Conservation (phyloP, 768 basidiomycete species). For the Kwoniella dejecticola region DNA sequence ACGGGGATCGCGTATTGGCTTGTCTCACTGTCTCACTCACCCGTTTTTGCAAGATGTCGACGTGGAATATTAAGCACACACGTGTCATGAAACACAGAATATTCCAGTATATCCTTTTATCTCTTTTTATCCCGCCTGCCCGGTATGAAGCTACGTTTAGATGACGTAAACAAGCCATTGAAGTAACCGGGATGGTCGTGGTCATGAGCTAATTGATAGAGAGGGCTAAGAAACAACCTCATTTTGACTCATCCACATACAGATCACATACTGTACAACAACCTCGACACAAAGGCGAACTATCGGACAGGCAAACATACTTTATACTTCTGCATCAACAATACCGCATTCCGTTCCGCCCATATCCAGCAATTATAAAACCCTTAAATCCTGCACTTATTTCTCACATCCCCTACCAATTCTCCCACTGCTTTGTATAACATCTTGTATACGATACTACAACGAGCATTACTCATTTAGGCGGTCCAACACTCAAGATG, state of each 20-base stretch:
- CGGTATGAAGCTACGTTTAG: neutral
- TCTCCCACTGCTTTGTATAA: no score
- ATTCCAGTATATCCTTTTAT: conserved; percentile 13
- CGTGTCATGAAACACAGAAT: conserved; percentile 8
- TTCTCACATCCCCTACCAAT: neutral
- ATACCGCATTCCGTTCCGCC: neutral
- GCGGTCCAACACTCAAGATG: no score
- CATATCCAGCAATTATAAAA: neutral
- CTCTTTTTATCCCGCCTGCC: conserved; percentile 1
- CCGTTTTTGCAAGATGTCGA: conserved; percentile 10
- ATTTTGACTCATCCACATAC: neutral
- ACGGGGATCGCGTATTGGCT: conserved; percentile 12
- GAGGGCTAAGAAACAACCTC: neutral
- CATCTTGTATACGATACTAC: no score
- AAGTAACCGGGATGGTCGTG: no score
- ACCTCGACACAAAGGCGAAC: no score
- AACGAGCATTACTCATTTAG: no score
- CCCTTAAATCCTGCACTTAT: neutral
- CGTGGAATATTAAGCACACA: conserved; percentile 19
- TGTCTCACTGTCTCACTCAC: neutral
- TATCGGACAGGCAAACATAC: no score
- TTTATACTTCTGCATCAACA: neutral
- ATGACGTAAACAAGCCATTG: conserved; percentile 7
- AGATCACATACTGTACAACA: no score
- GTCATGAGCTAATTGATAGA: neutral